phyloP scores from a whole-genome alignment of 78 protist genomes.

The Dictyostelium citrinum region DNA sequence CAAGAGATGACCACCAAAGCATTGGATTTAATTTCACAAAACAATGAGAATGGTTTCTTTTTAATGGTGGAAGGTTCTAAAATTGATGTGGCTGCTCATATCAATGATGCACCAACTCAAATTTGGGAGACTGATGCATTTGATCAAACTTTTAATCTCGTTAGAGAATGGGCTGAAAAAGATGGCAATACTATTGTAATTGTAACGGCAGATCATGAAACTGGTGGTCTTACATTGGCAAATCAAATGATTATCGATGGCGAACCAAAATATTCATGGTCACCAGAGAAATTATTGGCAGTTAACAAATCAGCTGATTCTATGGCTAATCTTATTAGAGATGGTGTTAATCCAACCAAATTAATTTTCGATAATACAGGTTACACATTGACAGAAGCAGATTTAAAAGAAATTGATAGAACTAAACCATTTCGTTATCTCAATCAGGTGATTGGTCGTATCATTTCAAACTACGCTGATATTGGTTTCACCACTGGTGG shows the following conservation, averaged over 20 bases:
- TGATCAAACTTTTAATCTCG: conserved; percentile 37
- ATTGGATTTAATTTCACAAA: conserved; percentile 16
- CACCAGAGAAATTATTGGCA: conserved; percentile 25
- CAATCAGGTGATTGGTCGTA: conserved; percentile 6
- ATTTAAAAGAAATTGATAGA: background rate
- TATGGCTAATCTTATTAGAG: background rate
- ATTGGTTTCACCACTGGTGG: conserved; percentile 73
- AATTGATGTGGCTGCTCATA: conserved; percentile 86
- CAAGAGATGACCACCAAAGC: conserved; percentile 65
- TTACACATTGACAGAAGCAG: background rate
- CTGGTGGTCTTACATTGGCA: conserved; percentile 83
- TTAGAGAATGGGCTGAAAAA: conserved; percentile 43
- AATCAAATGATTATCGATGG: background rate
- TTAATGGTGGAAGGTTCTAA: conserved; percentile 64
- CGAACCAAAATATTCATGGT: conserved; percentile 7
- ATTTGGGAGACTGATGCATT: conserved; percentile 60
- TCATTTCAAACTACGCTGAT: background rate
- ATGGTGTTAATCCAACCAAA: background rate
- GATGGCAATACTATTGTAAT: conserved; percentile 81
- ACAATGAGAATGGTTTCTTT: conserved; percentile 57
- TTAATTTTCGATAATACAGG: background rate
- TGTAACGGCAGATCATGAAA: conserved; percentile 85
- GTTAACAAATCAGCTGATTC: background rate
- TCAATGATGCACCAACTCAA: conserved; percentile 78
- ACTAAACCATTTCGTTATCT: background rate